Percentiles rank a stretch among this genome's conserved stretches.
Conservation (phyloP, 257 asterid genomes). For the Salvia splendens region DNA sequence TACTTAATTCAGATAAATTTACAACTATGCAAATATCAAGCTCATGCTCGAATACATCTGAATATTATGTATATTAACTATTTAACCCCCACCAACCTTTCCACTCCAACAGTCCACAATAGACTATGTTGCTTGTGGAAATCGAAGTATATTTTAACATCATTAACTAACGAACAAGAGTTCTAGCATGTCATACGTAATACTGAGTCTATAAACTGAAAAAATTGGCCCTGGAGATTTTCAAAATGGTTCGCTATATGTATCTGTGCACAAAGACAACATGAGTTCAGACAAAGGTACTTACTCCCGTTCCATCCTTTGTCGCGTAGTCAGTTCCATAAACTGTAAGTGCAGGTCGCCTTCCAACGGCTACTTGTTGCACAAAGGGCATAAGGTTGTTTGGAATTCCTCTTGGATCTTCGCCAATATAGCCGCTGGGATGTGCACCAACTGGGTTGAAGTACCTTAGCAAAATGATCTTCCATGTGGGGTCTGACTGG, state of each 20-base stretch:
- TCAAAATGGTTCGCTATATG: not conserved
- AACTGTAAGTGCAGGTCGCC: slow-evolving; percentile 80
- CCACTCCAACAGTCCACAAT: no score
- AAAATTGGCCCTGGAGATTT: not conserved
- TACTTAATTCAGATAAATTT: no score
- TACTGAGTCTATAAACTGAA: not conserved
- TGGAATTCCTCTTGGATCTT: slow-evolving; percentile 92
- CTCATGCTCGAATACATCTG: not conserved
- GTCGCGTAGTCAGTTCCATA: slow-evolving; percentile 83
- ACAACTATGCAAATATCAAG: not conserved
- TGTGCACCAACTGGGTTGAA: slow-evolving; percentile 99
- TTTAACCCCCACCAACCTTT: no score
- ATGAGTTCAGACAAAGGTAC: slow-evolving; percentile 18
- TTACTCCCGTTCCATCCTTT: slow-evolving; percentile 94
- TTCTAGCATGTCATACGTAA: slow-evolving; percentile 10
- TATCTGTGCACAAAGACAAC: not conserved
- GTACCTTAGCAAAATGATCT: slow-evolving; percentile 86
- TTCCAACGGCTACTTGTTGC: slow-evolving; percentile 97
- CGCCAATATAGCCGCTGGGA: slow-evolving; percentile 89
- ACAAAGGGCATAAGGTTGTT: slow-evolving; percentile 98
- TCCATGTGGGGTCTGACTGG: slow-evolving; percentile 78
- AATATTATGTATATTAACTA: not conserved
- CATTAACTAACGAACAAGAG: not conserved
- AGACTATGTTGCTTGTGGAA: not conserved
- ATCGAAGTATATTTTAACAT: not conserved